Percentiles rank a stretch among this genome's conserved stretches.
Evolutionary conservation across 139 green algal species (phyloP).

Genomic region (Chlorella sp.): DNA sequence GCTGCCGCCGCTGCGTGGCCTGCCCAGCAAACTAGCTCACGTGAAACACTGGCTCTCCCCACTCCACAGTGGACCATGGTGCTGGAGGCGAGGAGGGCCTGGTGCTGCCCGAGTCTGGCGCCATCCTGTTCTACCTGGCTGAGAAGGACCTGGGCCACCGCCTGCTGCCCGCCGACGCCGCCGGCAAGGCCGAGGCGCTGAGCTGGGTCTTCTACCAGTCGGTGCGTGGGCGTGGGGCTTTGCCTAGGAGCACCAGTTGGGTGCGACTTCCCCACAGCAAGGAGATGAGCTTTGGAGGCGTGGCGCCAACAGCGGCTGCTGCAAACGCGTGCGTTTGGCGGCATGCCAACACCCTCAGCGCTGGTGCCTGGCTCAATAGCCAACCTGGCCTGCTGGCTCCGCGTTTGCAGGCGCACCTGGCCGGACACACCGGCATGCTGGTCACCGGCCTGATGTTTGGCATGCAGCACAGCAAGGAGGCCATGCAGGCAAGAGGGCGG

Average conservation of each 20-base stretch:
- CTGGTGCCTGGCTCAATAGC: no score
- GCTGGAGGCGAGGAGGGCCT: no score
- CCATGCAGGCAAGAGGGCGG: background rate
- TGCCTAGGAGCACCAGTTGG: background rate
- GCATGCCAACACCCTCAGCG: no score
- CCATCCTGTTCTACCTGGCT: conserved; percentile 15
- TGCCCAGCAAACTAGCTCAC: no score
- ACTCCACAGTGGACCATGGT: background rate
- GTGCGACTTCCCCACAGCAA: no score
- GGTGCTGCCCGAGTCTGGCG: background rate
- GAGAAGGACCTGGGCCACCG: background rate
- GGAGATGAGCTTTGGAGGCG: no score
- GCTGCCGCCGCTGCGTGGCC: no score
- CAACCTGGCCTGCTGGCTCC: no score
- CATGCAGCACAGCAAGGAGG: background rate
- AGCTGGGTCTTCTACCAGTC: conserved; percentile 1
- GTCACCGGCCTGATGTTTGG: background rate
- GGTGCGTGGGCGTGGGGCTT: background rate
- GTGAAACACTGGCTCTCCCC: no score
- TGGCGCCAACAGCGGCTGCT: no score
- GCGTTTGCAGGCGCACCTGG: conserved; percentile 13
- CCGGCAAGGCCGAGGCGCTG: background rate
- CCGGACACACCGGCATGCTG: background rate
- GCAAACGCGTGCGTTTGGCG: no score
- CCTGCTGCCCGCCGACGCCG: background rate